Conservation (phyloP, 352 stramenopile species). For the Phytophthora parvispora region DNA sequence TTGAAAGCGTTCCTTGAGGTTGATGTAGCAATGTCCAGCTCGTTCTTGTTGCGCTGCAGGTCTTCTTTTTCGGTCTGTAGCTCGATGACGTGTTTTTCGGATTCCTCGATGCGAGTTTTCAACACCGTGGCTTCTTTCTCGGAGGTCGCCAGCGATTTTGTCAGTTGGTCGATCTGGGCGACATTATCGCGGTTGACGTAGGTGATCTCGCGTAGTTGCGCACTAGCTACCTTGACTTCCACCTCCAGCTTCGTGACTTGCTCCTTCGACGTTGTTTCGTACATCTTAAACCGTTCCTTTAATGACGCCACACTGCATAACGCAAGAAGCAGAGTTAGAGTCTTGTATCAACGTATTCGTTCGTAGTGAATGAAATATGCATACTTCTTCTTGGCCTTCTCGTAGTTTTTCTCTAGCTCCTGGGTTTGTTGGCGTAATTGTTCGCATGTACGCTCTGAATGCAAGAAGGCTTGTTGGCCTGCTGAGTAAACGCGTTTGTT, state of each 20-base stretch:
- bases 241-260: slow-evolving; percentile 86
- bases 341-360: not conserved
- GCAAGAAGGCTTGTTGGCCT: slow-evolving; percentile 79
- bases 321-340: not conserved
- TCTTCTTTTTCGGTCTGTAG: slow-evolving; percentile 70
- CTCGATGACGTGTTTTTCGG: slow-evolving; percentile 44
- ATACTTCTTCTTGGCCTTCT: slow-evolving; percentile 81
- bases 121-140: slow-evolving; percentile 61
- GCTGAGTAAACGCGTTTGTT: slow-evolving; percentile 84
- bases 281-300: slow-evolving; percentile 81
- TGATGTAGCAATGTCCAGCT: slow-evolving; percentile 61
- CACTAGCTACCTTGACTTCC: slow-evolving; percentile 79
- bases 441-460: slow-evolving; percentile 76
- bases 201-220: slow-evolving; percentile 78
- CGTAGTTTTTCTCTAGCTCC: slow-evolving; percentile 82
- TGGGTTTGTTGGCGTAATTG: slow-evolving; percentile 74
- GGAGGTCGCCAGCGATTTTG: slow-evolving; percentile 57
- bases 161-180: slow-evolving; percentile 64
- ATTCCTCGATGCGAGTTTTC: slow-evolving; percentile 48
- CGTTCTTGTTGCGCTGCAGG: slow-evolving; percentile 67
- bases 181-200: slow-evolving; percentile 83
- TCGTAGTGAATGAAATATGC: not conserved
- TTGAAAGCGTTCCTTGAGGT: slow-evolving; percentile 64
- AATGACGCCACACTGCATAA: slow-evolving; percentile 60
- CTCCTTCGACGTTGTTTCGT: slow-evolving; percentile 80